Percentiles rank a stretch among this genome's conserved stretches.
Evolutionary conservation across 176 grass and related monocot genomes (phyloP).

Genomic region (Elymus sibiricus): DNA sequence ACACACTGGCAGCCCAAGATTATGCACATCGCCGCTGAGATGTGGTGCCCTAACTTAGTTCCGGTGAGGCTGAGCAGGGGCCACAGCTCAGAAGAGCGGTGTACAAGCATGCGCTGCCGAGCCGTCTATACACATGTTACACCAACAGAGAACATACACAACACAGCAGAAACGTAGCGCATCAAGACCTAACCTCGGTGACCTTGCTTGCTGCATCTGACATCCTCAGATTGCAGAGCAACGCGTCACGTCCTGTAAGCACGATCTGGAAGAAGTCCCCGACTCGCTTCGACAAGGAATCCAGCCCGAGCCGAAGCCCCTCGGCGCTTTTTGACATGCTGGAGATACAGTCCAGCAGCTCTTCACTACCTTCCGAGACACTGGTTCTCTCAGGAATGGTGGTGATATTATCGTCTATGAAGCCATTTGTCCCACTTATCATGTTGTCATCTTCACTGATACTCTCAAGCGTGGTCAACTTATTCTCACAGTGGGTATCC

Average conservation of each 20-base stretch:
- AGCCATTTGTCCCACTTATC: neutral
- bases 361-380: neutral
- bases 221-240: conserved; percentile 82
- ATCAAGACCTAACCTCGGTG: conserved; percentile 28
- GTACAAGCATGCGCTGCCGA: neutral
- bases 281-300: conserved; percentile 54
- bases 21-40: conserved; percentile 7
- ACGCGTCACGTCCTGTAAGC: conserved; percentile 70
- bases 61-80: neutral
- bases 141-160: neutral
- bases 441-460: conserved; percentile 20
- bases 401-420: neutral
- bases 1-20: conserved; percentile 15
- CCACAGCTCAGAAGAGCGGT: conserved; percentile 18
- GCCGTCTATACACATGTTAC: neutral
- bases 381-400: neutral
- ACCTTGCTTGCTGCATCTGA: conserved; percentile 39
- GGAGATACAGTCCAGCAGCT: conserved; percentile 44
- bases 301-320: conserved; percentile 38
- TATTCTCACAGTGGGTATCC: neutral
- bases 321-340: conserved; percentile 34
- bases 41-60: conserved; percentile 14
- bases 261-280: conserved; percentile 79
- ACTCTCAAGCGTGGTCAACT: neutral
- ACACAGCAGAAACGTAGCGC: neutral